Evolutionary conservation across 2,329 filamentous ascomycete species (phyloP), one percentile per base, ranked within the genome.

Genomic region (Bipolaris sorokiniana): DNA sequence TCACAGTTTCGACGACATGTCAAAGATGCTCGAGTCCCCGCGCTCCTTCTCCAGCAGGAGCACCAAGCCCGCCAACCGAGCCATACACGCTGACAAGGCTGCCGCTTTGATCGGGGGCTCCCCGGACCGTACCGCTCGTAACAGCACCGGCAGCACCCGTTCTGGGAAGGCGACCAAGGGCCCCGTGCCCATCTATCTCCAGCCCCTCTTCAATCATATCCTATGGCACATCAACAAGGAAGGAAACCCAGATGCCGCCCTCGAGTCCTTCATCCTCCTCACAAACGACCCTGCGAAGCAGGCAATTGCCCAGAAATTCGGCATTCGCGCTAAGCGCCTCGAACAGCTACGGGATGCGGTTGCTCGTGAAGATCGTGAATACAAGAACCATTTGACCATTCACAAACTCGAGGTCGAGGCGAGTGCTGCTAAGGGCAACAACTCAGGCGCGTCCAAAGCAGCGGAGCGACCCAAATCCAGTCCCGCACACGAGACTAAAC

Each of bases 161-260:
- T 49, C 54, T n/a, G 58, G 67, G 7, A 73, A 72, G 53, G 51
- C 64, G 22, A 50, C 64, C 51, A 77, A 67, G 67, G 65, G 57
- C 20, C 51, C 63, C 23, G 68, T 81, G n/a, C 80, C 79, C 1
- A 53, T 62, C 13, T 67, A 70, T 37, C 71, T 82, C 15, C 79
- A 78, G 56, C 78, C 80, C 4, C 75, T 83, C 31, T 81, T 82
- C 74, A 82, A 81, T 65, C 80, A 82, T 61, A 79, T 82, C 23
- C 67, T 83, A 7, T 83, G 81, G 81, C 77, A 79, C 63, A 79
- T 83, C 54, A 77, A 83, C 66, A 80, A 81, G 52, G 81, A 82
- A 56, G 68, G 72, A 9, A 79, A 82, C 56, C 79, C 79, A 1
- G 75, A 79, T 33, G 77, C 79, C 36, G 79, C 80, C 7, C 74